Base-by-base conservation (phyloP, 108 stramenopile species). In the Conticribra guillardii region DNA sequence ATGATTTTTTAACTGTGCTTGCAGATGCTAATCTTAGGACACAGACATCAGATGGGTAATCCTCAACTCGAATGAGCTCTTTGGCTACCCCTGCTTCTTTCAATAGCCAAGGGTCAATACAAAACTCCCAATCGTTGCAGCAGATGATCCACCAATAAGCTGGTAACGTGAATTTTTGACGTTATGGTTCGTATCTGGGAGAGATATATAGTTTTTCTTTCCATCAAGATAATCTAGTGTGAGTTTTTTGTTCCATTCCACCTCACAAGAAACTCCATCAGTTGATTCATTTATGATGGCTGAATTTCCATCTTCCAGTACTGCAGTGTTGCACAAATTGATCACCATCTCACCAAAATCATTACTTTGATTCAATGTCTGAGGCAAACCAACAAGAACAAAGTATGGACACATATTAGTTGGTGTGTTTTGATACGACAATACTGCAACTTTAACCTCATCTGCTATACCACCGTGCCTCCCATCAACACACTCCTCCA, bases 181-280 rank as follows among this genome's bases (percentile, higher is more conserved):
- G 60, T 70, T 70, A 17, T 70, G 58, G 47, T 70, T 70, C 0
- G 69, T 70, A 14, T 52, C 59, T 24, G 58, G 58, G 16, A 70
- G 19, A 3, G 69, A 50, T 16, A 71, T 24, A 61, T 63, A 49
- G 41, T 50, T 62, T 1, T 16, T 27, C 18, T 61, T 48, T 3
- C 70, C 70, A 60, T 34, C 31, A 27, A 71, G 48, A 16, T n/a
- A 60, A 1, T 50, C 60, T 17, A 37, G 1, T 1, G 32, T 60
- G 34, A 51, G 11, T 22, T 27, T 8, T 0, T 45, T 7, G 30
- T 71, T 69, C 32, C 56, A 32, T 52, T 18, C 24, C 22, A 60
- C 59, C 23, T 70, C 50, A 32, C 24, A 29, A 3, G 53, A 60
- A 3, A 70, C 69, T 16, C 69, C 69, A 70, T 70, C 69, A 4